These are phyloP conservation scores for Exsudoporus frostii DNA, from an alignment of 768 basidiomycete genomes.

Conservation along the genomic window DNA sequence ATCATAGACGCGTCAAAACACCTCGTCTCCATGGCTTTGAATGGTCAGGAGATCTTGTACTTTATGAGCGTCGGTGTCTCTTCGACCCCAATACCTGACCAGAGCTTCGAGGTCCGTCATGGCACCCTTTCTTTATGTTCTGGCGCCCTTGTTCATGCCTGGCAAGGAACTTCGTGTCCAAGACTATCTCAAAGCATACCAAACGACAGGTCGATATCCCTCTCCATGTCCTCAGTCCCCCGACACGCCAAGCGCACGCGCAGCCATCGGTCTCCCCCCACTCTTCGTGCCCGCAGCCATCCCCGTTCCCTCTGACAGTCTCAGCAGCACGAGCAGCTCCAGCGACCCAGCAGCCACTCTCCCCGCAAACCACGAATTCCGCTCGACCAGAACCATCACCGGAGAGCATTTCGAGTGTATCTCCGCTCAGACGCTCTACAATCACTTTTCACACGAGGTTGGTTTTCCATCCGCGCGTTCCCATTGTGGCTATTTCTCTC, in stretches of 20 bases:
- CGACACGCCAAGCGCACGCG: slow-evolving; percentile 40
- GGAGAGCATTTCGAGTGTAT: slow-evolving; percentile 38
- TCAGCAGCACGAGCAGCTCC: neutral
- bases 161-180: slow-evolving; percentile 51
- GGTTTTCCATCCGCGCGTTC: slow-evolving; percentile 15
- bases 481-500: no score
- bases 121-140: neutral
- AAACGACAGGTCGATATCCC: slow-evolving; percentile 45
- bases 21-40: slow-evolving; percentile 9
- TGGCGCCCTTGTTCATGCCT: neutral
- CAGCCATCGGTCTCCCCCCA: slow-evolving; percentile 45
- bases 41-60: slow-evolving; percentile 16
- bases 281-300: slow-evolving; percentile 46
- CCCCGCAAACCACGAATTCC: slow-evolving; percentile 25
- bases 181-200: slow-evolving; percentile 53
- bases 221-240: slow-evolving; percentile 48
- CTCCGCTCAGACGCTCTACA: slow-evolving; percentile 35
- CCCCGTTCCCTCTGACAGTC: slow-evolving; percentile 6
- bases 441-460: slow-evolving; percentile 42
- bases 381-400: slow-evolving; percentile 18
- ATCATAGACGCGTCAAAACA: neutral
- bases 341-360: slow-evolving; percentile 4
- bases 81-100: slow-evolving; percentile 9
- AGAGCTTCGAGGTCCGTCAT: slow-evolving; percentile 28
- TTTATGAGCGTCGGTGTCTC: slow-evolving; percentile 31